Evolutionary conservation across 2,329 filamentous ascomycete species (phyloP), one percentile per base, ranked within the genome.

Genomic region (Aspergillus aculeatus): DNA sequence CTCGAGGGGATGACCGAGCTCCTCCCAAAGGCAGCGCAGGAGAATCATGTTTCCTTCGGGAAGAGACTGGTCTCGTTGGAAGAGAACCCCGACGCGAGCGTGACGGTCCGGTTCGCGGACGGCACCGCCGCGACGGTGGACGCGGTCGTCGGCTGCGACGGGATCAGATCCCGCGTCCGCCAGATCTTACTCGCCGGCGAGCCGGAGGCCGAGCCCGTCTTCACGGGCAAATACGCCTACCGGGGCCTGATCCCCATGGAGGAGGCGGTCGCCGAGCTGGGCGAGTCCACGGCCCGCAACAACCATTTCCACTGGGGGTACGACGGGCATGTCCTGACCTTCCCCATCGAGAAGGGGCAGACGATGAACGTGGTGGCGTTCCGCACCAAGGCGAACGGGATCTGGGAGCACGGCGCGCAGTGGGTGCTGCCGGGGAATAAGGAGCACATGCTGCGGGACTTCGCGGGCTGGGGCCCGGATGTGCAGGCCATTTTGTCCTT

Each of bases 191-290:
- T 61, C 4, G 50, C 50, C 4, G 50, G 44, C 16, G 47, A 54
- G 16, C 31, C 54, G 3, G 54, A 26, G 5, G 59, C 59, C 9
- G 38, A 47, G 2, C 14, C 56, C 11, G 29, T 47, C 3, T 47
- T 57, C 35, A 52, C 23, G 5, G 48, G 50, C 9, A 57, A 57
- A 14, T 51, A 52, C 32, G 57, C 52, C 0, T 84, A 83, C 63
- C 76, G 82, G 3, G 81, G 79, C 0, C 62, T 84, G 24, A 73
- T 84, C 2, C 80, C 81, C 0, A 83, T 84, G 79, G 70, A 59
- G 16, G 51, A 50, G 26, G 51, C 57, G 3, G 50, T 41, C 1
- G n/a, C 5, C 3, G 51, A 47, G 9, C 51, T 59, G 7, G 51
- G 57, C 1, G 50, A 54, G 35, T 47, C 50, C 26, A 57, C 49